These are phyloP conservation scores for Schizophyllum commune DNA, from an alignment of 1,284 basidiomycete species.

Conservation along the genomic window DNA sequence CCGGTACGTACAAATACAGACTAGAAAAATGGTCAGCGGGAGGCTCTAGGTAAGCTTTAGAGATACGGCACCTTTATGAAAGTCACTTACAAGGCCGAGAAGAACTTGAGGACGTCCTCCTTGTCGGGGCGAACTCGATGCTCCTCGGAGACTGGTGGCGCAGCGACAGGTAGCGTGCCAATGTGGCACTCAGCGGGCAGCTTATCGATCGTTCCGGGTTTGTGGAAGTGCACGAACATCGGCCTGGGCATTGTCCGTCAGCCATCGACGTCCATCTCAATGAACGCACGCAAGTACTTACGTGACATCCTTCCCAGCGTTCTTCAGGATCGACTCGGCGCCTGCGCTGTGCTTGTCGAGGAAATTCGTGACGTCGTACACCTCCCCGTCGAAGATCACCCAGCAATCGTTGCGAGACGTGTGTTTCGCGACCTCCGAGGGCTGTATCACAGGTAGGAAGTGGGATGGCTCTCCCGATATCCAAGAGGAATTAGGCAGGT, in stretches of 20 bases:
- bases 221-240: neutral
- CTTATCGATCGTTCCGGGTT: neutral
- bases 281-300: slow-evolving; percentile 11
- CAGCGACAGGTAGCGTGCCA: neutral
- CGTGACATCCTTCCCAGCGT: slow-evolving; percentile 35
- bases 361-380: slow-evolving; percentile 76
- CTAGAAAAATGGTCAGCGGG: neutral
- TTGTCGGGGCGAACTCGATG: neutral
- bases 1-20: neutral
- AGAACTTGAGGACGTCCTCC: neutral
- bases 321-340: slow-evolving; percentile 30
- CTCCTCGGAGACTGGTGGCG: neutral
- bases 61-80: neutral
- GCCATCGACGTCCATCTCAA: neutral
- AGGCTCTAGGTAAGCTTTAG: neutral
- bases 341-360: slow-evolving; percentile 34
- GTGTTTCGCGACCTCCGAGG: slow-evolving; percentile 48
- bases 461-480: neutral
- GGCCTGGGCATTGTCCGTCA: neutral
- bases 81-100: neutral
- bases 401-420: slow-evolving; percentile 71
- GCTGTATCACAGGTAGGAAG: neutral
- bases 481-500: neutral
- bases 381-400: slow-evolving; percentile 58
- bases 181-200: neutral